These are phyloP conservation scores for Galeopsis tetrahit DNA, from an alignment of 257 asterid genomes.

Conservation along the genomic window DNA sequence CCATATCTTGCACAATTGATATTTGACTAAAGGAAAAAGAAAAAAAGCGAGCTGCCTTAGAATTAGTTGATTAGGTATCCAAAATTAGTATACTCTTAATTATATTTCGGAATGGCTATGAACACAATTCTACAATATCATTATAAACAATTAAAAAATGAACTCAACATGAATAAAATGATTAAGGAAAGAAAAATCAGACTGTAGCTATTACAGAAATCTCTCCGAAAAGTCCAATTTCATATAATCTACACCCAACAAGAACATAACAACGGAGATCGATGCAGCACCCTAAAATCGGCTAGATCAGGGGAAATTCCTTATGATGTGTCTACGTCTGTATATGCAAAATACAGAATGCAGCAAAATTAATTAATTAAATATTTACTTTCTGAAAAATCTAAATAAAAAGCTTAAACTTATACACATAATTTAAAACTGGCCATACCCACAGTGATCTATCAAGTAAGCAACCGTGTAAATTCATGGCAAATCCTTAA, in stretches of 20 bases:
- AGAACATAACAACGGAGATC: neutral
- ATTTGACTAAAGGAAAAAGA: neutral
- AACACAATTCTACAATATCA: neutral
- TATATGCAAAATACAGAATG: conserved; percentile 11
- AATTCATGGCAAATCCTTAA: conserved; percentile 13
- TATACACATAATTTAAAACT: neutral
- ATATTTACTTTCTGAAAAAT: neutral
- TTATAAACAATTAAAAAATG: neutral
- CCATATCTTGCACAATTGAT: conserved; percentile 1
- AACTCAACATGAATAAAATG: conserved; percentile 2
- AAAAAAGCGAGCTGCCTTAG: neutral
- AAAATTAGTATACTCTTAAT: neutral
- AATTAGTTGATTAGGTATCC: conserved; percentile 3
- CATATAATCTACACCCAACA: neutral
- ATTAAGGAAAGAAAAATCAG: conserved; percentile 10
- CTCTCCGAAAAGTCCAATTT: conserved; percentile 9
- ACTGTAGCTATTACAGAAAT: conserved; percentile 2
- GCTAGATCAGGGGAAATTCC: neutral
- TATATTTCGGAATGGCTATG: neutral
- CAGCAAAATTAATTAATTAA: neutral
- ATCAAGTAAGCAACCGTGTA: conserved; percentile 19
- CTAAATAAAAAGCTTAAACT: conserved; percentile 1
- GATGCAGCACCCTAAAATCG: neutral
- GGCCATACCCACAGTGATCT: conserved; percentile 1
- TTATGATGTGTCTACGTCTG: neutral